Conservation (phyloP, 345 rosid species). For the Eucalyptus albens region DNA sequence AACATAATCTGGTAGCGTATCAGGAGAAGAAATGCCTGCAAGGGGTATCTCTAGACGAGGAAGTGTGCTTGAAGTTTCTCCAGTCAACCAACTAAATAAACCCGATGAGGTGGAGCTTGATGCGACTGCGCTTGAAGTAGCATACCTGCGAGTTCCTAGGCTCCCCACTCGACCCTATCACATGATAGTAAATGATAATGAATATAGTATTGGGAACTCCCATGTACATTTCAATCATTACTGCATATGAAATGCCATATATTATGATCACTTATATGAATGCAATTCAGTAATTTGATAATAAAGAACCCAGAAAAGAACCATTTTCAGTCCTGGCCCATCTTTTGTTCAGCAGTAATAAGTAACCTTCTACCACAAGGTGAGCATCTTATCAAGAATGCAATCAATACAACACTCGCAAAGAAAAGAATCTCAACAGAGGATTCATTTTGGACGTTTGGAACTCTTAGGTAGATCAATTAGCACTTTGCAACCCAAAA, state of each 20-base stretch:
- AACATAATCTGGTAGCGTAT: constrained; percentile 44
- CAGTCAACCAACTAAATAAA: constrained; percentile 55
- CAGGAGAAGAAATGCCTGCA: constrained; percentile 42
- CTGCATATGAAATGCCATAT: neutral
- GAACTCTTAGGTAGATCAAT: neutral
- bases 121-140: constrained; percentile 47
- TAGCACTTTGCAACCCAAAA: neutral
- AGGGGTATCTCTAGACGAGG: constrained; percentile 51
- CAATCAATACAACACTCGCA: neutral
- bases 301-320: neutral
- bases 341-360: neutral
- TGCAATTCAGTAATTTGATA: neutral
- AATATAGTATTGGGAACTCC: neutral
- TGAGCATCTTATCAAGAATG: neutral
- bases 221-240: neutral
- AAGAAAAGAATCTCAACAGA: neutral
- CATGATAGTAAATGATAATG: neutral
- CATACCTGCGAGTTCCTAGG: constrained; percentile 26
- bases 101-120: constrained; percentile 28
- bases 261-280: neutral
- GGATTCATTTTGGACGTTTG: neutral
- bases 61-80: constrained; percentile 27
- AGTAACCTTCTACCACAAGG: neutral
- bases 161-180: constrained; percentile 34
- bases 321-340: neutral